A percentile compares a stretch with the other conserved stretches of the same genome.
phyloP scores from a whole-genome alignment of 2,329 filamentous ascomycete species.

The Cladosporium sphaerospermum region DNA sequence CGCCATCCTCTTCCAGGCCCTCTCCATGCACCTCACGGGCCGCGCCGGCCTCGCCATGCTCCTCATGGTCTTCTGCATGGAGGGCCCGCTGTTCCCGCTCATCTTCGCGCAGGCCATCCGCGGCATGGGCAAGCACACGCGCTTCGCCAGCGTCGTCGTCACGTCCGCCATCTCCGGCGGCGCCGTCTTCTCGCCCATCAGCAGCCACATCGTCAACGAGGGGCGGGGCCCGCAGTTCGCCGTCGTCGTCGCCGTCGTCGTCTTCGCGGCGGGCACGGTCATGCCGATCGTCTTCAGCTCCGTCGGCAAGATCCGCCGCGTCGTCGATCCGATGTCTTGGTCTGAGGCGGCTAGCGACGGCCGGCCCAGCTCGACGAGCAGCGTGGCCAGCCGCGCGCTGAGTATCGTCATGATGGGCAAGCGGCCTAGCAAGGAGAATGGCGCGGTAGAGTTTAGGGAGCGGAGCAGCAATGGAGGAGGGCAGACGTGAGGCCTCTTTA shows the following conservation, averaged over 20 bases:
- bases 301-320: slow-evolving; percentile 40
- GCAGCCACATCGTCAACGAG: slow-evolving; percentile 38
- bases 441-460: slow-evolving; percentile 22
- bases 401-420: slow-evolving; percentile 27
- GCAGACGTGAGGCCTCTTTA: no score
- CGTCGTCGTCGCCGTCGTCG: slow-evolving; percentile 48
- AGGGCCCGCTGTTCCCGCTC: slow-evolving; percentile 54
- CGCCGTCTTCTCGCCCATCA: slow-evolving; percentile 50
- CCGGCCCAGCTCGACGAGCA: slow-evolving; percentile 24
- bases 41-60: slow-evolving; percentile 41
- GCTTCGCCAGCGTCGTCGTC: slow-evolving; percentile 49
- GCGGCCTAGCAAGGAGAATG: slow-evolving; percentile 18
- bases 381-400: slow-evolving; percentile 25
- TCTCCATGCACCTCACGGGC: slow-evolving; percentile 46
- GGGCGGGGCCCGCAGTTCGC: slow-evolving; percentile 43
- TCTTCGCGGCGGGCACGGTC: slow-evolving; percentile 45
- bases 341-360: slow-evolving; percentile 15
- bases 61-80: slow-evolving; percentile 52
- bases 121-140: slow-evolving; percentile 53
- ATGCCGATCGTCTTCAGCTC: slow-evolving; percentile 51
- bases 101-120: slow-evolving; percentile 54
- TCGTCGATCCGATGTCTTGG: slow-evolving; percentile 36
- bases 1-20: slow-evolving; percentile 45
- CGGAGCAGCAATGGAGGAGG: slow-evolving; percentile 5
- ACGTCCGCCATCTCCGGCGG: slow-evolving; percentile 51